phyloP scores from a whole-genome alignment of 2,329 filamentous ascomycete species.

The Exophiala aquamarina region DNA sequence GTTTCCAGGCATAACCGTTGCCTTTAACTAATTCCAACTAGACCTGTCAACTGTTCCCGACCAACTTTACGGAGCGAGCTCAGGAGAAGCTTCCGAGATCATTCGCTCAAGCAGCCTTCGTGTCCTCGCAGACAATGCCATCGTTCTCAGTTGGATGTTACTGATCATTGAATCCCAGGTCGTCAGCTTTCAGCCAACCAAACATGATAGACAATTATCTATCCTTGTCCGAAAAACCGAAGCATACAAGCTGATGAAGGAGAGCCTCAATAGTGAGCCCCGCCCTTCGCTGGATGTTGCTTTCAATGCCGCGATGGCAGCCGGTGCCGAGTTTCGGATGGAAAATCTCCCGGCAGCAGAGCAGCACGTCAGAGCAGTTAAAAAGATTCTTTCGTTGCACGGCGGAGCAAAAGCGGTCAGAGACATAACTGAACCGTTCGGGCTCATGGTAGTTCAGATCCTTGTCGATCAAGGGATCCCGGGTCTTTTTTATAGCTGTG shows the following conservation, averaged over 20 bases:
- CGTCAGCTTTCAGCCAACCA: conserved; percentile 9
- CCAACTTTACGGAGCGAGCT: conserved; percentile 6
- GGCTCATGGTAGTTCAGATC: conserved; percentile 10
- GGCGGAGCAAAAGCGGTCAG: conserved; percentile 3
- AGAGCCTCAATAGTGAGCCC: background rate
- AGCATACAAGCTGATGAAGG: conserved; percentile 8
- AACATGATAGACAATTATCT: conserved; percentile 6
- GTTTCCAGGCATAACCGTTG: background rate
- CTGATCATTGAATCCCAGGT: conserved; percentile 12
- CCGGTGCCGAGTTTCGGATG: conserved; percentile 7
- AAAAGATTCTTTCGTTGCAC: conserved; percentile 1
- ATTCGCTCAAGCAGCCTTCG: background rate
- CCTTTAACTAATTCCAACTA: background rate
- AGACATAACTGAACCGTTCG: conserved; percentile 3
- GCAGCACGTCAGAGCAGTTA: conserved; percentile 7
- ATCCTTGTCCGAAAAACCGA: conserved; percentile 1
- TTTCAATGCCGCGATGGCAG: conserved; percentile 4
- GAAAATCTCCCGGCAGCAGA: conserved; percentile 1
- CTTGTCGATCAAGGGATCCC: conserved; percentile 5
- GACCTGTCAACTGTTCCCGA: conserved; percentile 10
- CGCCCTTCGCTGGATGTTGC: conserved; percentile 3
- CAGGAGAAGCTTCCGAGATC: conserved; percentile 2
- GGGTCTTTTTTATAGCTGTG: conserved; percentile 1
- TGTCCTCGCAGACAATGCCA: conserved; percentile 3
- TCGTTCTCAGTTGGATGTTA: conserved; percentile 7